Percentiles rank a stretch among this genome's conserved stretches.
Conservation (phyloP, 1,284 basidiomycete genomes). For the Meira nashicola region DNA sequence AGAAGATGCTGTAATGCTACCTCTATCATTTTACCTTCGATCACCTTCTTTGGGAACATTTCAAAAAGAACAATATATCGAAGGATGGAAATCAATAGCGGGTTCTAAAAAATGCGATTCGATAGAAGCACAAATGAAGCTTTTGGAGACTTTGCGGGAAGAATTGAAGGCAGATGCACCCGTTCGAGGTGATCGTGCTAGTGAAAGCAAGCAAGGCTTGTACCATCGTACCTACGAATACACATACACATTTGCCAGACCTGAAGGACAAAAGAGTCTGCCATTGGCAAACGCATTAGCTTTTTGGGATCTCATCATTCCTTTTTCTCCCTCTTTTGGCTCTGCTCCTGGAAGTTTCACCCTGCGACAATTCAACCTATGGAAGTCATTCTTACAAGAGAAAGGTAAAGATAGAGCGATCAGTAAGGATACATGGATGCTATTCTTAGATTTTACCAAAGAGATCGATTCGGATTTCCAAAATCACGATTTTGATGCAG, state of each 20-base stretch:
- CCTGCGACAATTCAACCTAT: slow-evolving; percentile 66
- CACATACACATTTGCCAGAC: slow-evolving; percentile 78
- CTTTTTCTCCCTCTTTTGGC: slow-evolving; percentile 67
- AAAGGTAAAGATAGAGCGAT: slow-evolving; percentile 70
- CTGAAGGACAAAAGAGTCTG: slow-evolving; percentile 63
- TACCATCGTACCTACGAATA: slow-evolving; percentile 83
- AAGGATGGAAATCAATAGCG: slow-evolving; percentile 44
- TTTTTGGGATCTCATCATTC: slow-evolving; percentile 79
- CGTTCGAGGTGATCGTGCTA: slow-evolving; percentile 22
- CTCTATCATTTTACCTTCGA: slow-evolving; percentile 47
- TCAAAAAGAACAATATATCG: slow-evolving; percentile 31
- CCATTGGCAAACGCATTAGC: slow-evolving; percentile 69
- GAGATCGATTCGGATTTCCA: slow-evolving; percentile 73
- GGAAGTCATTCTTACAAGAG: slow-evolving; percentile 74
- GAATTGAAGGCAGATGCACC: slow-evolving; percentile 34
- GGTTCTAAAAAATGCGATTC: slow-evolving; percentile 19
- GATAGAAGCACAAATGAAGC: slow-evolving; percentile 33
- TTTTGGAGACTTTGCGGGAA: slow-evolving; percentile 27
- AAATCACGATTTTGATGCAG: slow-evolving; percentile 78
- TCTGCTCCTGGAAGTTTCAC: slow-evolving; percentile 61
- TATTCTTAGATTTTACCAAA: slow-evolving; percentile 76
- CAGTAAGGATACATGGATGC: slow-evolving; percentile 88
- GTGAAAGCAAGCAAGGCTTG: slow-evolving; percentile 32
- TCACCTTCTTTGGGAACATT: slow-evolving; percentile 44
- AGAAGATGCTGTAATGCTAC: slow-evolving; percentile 44